phyloP scores from a whole-genome alignment of 805 yeast genomes.

The Teunomyces gatunensis region DNA sequence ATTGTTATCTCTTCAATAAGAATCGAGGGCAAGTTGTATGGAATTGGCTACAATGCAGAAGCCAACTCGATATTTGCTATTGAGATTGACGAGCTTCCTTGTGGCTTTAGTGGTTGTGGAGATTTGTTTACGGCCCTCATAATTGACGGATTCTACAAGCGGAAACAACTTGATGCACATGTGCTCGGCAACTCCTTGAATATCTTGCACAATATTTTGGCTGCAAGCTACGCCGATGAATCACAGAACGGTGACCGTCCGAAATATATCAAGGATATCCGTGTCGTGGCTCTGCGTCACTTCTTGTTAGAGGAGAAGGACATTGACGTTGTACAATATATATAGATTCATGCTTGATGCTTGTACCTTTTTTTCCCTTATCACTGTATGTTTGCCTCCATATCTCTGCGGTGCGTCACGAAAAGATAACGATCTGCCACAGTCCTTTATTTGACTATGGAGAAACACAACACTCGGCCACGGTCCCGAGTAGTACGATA shows the following conservation, averaged over 20 bases:
- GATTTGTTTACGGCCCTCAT: slow-evolving; percentile 67
- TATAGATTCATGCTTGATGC: background rate
- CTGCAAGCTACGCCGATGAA: slow-evolving; percentile 24
- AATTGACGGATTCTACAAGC: slow-evolving; percentile 43
- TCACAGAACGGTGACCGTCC: slow-evolving; percentile 9
- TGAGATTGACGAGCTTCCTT: slow-evolving; percentile 49
- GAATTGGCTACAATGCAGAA: slow-evolving; percentile 33
- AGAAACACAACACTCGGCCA: background rate
- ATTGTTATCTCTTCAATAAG: slow-evolving; percentile 60
- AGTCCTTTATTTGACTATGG: background rate
- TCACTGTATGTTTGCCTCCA: background rate
- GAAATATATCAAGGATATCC: slow-evolving; percentile 31
- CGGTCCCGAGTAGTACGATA: background rate
- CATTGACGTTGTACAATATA: background rate
- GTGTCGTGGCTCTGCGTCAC: slow-evolving; percentile 35
- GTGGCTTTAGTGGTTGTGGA: slow-evolving; percentile 72
- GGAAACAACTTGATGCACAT: background rate
- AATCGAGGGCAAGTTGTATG: slow-evolving; percentile 34
- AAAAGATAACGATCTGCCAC: slow-evolving; percentile 1
- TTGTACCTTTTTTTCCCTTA: background rate
- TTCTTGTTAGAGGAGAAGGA: slow-evolving; percentile 16
- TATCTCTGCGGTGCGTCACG: background rate
- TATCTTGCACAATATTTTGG: slow-evolving; percentile 28
- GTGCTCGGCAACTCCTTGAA: slow-evolving; percentile 25
- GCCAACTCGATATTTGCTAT: slow-evolving; percentile 26